Evolutionary conservation across 2,329 filamentous ascomycete genomes (phyloP).

Genomic region (Ilyonectria robusta): DNA sequence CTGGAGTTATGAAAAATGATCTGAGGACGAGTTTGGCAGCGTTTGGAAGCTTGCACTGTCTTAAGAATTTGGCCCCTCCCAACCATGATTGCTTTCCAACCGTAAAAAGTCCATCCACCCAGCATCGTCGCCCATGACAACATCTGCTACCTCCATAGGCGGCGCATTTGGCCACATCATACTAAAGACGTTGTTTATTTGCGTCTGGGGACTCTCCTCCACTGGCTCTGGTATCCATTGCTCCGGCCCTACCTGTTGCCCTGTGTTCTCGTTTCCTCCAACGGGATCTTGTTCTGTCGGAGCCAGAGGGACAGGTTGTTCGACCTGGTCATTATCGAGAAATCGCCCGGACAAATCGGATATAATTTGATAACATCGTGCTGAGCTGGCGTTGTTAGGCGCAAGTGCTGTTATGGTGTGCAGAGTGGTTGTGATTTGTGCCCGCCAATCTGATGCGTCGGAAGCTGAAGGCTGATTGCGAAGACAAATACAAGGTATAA

Average conservation of each 20-base stretch:
- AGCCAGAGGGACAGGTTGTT: not conserved
- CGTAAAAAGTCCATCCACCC: slow-evolving; percentile 55
- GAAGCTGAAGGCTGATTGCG: slow-evolving; percentile 57
- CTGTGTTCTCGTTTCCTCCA: not conserved
- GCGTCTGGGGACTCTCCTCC: slow-evolving; percentile 58
- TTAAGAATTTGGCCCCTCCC: slow-evolving; percentile 19
- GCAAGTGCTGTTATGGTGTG: slow-evolving; percentile 55
- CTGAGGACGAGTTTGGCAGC: not conserved
- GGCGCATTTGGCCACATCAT: slow-evolving; percentile 63
- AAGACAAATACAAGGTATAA: slow-evolving; percentile 64
- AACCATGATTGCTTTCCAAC: slow-evolving; percentile 34
- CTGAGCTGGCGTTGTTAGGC: slow-evolving; percentile 56
- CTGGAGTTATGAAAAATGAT: not conserved
- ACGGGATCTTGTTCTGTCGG: not conserved
- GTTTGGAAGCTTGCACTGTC: not conserved
- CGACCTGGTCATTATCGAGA: slow-evolving; percentile 41
- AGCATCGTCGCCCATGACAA: slow-evolving; percentile 55
- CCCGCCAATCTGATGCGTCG: slow-evolving; percentile 56
- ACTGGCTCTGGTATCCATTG: slow-evolving; percentile 42
- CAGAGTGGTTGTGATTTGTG: slow-evolving; percentile 57
- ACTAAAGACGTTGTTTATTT: slow-evolving; percentile 58
- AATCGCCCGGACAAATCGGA: slow-evolving; percentile 57
- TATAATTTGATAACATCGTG: slow-evolving; percentile 59
- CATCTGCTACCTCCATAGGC: slow-evolving; percentile 54
- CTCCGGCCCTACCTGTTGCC: not conserved